These are phyloP conservation scores for Lichenothelia convexa DNA, from an alignment of 495 filamentous ascomycete species.

Conservation along the genomic window DNA sequence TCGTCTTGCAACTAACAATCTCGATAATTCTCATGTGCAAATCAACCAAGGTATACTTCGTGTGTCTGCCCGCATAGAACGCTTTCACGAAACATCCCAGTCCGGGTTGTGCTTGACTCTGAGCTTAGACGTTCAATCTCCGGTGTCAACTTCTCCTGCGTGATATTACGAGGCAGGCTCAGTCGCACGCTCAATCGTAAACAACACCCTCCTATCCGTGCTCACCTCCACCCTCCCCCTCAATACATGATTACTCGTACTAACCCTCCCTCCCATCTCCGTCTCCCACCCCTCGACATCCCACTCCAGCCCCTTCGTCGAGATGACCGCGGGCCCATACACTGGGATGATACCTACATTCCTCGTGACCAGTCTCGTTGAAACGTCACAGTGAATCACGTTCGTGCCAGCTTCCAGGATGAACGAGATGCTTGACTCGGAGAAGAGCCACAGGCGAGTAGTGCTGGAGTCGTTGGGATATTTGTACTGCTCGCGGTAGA, in stretches of 20 bases:
- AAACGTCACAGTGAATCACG: slow-evolving; percentile 40
- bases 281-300: slow-evolving; percentile 69
- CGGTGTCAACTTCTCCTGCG: too few species aligned
- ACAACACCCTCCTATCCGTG: slow-evolving; percentile 53
- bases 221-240: slow-evolving; percentile 35
- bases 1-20: too few species aligned
- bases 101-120: too few species aligned
- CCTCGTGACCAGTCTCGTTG: slow-evolving; percentile 28
- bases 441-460: slow-evolving; percentile 36
- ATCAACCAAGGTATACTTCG: too few species aligned
- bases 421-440: slow-evolving; percentile 62
- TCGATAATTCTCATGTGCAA: too few species aligned
- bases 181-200: slow-evolving; percentile 48
- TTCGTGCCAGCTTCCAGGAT: slow-evolving; percentile 52
- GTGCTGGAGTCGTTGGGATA: slow-evolving; percentile 11
- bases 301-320: slow-evolving; percentile 71
- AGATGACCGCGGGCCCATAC: slow-evolving; percentile 50
- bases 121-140: too few species aligned
- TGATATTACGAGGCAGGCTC: too few species aligned
- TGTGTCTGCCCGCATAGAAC: too few species aligned
- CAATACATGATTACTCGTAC: slow-evolving; percentile 79
- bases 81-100: too few species aligned
- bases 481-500: slow-evolving; percentile 28
- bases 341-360: slow-evolving; percentile 77
- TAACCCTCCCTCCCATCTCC: slow-evolving; percentile 64